phyloP scores from a whole-genome alignment of 257 asterid genomes.

The Rhazya stricta region DNA sequence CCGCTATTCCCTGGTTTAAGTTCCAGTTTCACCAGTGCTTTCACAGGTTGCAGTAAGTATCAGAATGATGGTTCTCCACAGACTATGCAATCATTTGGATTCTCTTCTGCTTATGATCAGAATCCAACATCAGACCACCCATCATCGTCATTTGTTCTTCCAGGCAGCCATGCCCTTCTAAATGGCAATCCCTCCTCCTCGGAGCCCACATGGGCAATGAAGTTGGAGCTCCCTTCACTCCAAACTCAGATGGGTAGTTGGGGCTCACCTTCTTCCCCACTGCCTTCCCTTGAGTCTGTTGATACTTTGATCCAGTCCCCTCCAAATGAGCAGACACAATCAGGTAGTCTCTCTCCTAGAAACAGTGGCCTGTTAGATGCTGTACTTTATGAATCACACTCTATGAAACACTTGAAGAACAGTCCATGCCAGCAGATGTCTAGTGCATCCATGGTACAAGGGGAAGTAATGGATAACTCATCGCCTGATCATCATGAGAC shows the following conservation, averaged over 20 bases:
- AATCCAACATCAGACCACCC: constrained; percentile 24
- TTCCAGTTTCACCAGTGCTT: constrained; percentile 17
- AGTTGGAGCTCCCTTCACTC: constrained; percentile 98
- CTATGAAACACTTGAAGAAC: constrained; percentile 32
- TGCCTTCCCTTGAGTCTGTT: constrained; percentile 56
- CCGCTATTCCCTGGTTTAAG: constrained; percentile 26
- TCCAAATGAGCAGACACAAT: constrained; percentile 32
- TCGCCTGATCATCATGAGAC: constrained; percentile 35
- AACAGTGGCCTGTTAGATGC: constrained; percentile 73
- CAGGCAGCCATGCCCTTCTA: constrained; percentile 50
- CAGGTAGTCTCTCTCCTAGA: constrained; percentile 40
- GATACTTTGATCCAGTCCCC: constrained; percentile 59
- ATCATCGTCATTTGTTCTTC: constrained; percentile 29
- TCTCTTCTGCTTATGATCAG: constrained; percentile 33
- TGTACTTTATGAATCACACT: constrained; percentile 48
- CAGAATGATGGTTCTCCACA: constrained; percentile 34
- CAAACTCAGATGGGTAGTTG: constrained; percentile 64
- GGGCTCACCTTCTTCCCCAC: constrained; percentile 63
- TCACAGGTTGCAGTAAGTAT: constrained; percentile 30
- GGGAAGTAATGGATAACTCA: constrained; percentile 31
- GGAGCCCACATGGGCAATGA: constrained; percentile 64
- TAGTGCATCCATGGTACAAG: constrained; percentile 25
- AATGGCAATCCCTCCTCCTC: constrained; percentile 72
- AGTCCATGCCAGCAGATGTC: constrained; percentile 25
- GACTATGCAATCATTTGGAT: constrained; percentile 36